These are phyloP conservation scores for Hypoxylon sp. DNA, from an alignment of 2,329 filamentous ascomycete genomes.

Conservation along the genomic window DNA sequence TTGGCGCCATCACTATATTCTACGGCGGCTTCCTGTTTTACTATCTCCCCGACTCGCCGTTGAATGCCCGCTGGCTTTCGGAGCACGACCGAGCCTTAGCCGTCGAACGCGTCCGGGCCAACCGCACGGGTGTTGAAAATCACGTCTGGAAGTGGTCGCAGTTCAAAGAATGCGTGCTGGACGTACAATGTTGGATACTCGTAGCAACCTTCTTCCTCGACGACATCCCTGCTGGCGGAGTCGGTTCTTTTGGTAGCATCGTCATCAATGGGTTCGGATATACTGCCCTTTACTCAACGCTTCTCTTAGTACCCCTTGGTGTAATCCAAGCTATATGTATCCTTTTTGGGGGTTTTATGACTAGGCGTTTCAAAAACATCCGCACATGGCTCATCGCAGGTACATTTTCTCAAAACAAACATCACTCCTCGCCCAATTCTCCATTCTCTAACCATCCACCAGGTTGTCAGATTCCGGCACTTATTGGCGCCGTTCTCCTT, in stretches of 20 bases:
- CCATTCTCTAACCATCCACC: conserved; percentile 14
- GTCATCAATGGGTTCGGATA: conserved; percentile 55
- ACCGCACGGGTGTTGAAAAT: conserved; percentile 68
- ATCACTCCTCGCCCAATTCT: background rate
- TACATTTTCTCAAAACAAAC: conserved; percentile 6
- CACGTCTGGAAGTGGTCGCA: conserved; percentile 63
- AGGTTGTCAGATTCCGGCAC: conserved; percentile 42
- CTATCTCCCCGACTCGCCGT: conserved; percentile 72
- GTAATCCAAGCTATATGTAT: conserved; percentile 50
- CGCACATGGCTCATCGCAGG: conserved; percentile 42
- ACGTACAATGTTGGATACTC: conserved; percentile 73
- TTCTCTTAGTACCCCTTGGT: conserved; percentile 50
- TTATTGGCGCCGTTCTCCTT: conserved; percentile 45
- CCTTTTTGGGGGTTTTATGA: conserved; percentile 49
- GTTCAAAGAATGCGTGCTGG: conserved; percentile 62
- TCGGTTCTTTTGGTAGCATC: conserved; percentile 45
- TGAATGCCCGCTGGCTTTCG: conserved; percentile 73
- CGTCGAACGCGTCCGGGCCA: conserved; percentile 65
- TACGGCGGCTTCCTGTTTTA: conserved; percentile 71
- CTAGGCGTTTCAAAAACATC: conserved; percentile 45
- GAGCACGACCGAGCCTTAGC: conserved; percentile 69
- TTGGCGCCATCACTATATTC: conserved; percentile 66
- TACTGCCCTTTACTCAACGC: conserved; percentile 48
- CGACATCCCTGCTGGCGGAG: conserved; percentile 41
- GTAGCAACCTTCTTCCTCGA: conserved; percentile 65